Percentiles rank a stretch among this genome's conserved stretches.
Evolutionary conservation across 768 basidiomycete genomes (phyloP).

Genomic region (Hysterangium stoloniferum): DNA sequence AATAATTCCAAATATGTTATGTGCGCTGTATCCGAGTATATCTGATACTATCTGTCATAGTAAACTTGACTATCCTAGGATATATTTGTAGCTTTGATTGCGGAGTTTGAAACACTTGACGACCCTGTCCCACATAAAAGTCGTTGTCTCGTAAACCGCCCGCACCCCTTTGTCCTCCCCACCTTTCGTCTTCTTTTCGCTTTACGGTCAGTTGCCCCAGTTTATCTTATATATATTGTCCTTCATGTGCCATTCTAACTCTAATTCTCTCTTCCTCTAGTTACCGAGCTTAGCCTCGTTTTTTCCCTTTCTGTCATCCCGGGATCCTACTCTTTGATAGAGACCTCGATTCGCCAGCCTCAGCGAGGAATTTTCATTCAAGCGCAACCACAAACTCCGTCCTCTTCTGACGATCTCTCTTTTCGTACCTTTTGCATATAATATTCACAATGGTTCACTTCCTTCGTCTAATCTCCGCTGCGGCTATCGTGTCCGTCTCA

Average conservation of each 20-base stretch:
- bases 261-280: constrained; percentile 56
- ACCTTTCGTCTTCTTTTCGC: constrained; percentile 27
- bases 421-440: constrained; percentile 24
- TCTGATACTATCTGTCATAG: no score
- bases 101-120: constrained; percentile 5
- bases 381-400: constrained; percentile 33
- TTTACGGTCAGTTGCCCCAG: neutral
- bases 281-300: constrained; percentile 35
- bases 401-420: constrained; percentile 32
- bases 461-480: constrained; percentile 41
- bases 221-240: no score
- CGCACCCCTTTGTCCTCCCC: constrained; percentile 18
- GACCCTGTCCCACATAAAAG: neutral
- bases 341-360: constrained; percentile 26
- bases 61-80: no score
- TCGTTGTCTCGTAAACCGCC: no score
- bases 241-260: constrained; percentile 45
- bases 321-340: constrained; percentile 15
- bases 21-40: no score
- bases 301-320: constrained; percentile 2
- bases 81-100: no score
- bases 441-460: constrained; percentile 51
- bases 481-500: constrained; percentile 45
- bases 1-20: no score
- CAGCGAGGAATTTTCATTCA: constrained; percentile 50